Base-by-base conservation (phyloP, 2,329 filamentous ascomycete species). In the Trichoderma asperellum region DNA sequence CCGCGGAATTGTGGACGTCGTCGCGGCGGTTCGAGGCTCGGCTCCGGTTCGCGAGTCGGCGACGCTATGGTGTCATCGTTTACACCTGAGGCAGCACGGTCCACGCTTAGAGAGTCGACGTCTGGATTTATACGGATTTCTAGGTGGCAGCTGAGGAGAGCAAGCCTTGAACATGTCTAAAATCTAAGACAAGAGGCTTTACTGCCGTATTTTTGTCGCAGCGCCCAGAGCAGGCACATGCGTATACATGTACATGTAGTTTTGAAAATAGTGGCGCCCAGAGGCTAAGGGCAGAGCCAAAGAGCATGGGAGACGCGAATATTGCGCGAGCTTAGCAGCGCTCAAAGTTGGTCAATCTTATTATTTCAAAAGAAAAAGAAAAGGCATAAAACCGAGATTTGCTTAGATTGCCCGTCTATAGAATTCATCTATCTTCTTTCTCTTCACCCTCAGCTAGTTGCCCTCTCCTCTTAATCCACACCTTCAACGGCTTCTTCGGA, bases 401-500 rank as follows among this genome's bases (percentile, higher is more conserved):
- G 21, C 24, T 27, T 29, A 24, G 10, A 60, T 59, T 59, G 18
- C 10, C 21, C n/a, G 18, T 34, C 29, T 57, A 24, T 14, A 10
- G 12, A 4, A 0, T 24, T 58, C 27, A n/a, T 55, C 5, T 43
- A 12, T 59, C 37, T 27, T 68, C 43, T 1, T 40, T 56, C 1
- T 43, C 34, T 35, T 34, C 56, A 34, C 43, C 32, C 21, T 60
- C 32, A n/a, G 40, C 2, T 0, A 67, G 40, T 35, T 71, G 47
- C 37, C 71, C 64, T 35, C 77, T 74, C 65, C 76, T 73, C 71
- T 71, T 79, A 24, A 80, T 73, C 79, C 79, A 81, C 2, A 78
- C 76, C 43, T 74, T 76, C 24, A 79, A 69, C 0, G 75, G 72
- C 24, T 70, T 72, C 32, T 71, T 72, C 3, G 78, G 77, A 60